Percentiles rank a stretch among this genome's conserved stretches.
Evolutionary conservation across 345 rosid genomes (phyloP).

Genomic region (rapeseed (Brassica napus)): DNA sequence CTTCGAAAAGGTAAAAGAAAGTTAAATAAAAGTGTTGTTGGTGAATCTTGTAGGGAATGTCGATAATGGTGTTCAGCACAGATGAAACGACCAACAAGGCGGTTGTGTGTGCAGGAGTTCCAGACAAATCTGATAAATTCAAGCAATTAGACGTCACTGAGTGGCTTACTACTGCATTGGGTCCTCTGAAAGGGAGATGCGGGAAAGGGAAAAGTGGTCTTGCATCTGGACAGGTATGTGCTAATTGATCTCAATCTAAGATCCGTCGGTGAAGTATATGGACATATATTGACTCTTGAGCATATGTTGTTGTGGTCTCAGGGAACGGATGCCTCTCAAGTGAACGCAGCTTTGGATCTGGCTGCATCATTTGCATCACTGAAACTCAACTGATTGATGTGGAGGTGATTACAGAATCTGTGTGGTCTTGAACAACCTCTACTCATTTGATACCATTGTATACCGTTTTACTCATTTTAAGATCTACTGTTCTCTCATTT

Average conservation of each 20-base stretch:
- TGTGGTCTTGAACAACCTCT: not conserved
- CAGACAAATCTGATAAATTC: slow-evolving; percentile 55
- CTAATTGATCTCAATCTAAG: not conserved
- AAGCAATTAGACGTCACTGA: slow-evolving; percentile 80
- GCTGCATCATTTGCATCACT: slow-evolving; percentile 71
- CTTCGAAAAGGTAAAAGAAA: not conserved
- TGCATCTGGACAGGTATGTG: slow-evolving; percentile 87
- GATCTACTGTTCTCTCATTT: not conserved
- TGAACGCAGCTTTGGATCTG: slow-evolving; percentile 68
- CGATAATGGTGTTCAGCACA: slow-evolving; percentile 82
- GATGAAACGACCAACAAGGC: slow-evolving; percentile 88
- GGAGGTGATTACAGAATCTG: slow-evolving; percentile 4
- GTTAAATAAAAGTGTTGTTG: not conserved
- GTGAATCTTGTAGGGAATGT: slow-evolving; percentile 59
- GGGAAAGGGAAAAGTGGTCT: slow-evolving; percentile 93
- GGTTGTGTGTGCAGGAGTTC: slow-evolving; percentile 88
- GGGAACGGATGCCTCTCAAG: slow-evolving; percentile 82
- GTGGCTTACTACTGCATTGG: slow-evolving; percentile 78
- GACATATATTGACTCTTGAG: not conserved
- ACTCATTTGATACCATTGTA: slow-evolving; percentile 3
- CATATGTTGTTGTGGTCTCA: slow-evolving; percentile 34
- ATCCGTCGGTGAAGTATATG: not conserved
- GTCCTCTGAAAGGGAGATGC: slow-evolving; percentile 81
- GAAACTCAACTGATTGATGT: slow-evolving; percentile 59
- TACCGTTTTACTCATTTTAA: not conserved